Evolutionary conservation across 2,329 filamentous ascomycete genomes (phyloP).

Genomic region (Ophiostoma triangulosporum): DNA sequence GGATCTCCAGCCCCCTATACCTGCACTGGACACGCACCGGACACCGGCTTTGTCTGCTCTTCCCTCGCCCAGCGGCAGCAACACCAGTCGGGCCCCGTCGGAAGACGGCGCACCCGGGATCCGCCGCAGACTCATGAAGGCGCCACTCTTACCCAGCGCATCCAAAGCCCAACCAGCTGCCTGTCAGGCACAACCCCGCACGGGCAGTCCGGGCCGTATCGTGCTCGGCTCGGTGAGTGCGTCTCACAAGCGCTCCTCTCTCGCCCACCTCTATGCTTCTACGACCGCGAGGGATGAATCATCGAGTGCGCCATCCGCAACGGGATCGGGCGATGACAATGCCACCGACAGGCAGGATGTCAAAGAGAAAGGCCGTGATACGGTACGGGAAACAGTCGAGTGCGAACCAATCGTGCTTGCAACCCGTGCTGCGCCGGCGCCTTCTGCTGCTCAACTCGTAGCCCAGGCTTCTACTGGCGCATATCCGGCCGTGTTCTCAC

Average conservation of each 20-base stretch:
- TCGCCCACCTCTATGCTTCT: neutral
- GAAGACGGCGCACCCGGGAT: neutral
- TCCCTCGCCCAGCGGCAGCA: neutral
- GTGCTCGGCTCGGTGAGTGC: too few relatives aligned
- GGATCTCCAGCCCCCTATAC: too few relatives aligned
- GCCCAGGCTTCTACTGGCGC: neutral
- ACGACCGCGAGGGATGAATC: neutral
- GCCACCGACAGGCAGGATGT: neutral
- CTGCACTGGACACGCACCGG: too few relatives aligned
- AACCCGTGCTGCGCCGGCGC: too few relatives aligned
- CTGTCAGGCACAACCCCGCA: neutral
- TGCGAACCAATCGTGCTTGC: too few relatives aligned
- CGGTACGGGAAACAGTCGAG: neutral
- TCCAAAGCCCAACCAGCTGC: neutral
- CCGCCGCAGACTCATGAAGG: neutral
- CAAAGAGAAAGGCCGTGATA: neutral
- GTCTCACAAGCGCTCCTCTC: neutral
- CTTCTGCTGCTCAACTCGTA: too few relatives aligned
- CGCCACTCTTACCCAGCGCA: neutral
- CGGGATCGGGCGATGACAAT: neutral
- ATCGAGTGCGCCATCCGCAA: neutral
- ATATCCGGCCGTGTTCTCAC: neutral
- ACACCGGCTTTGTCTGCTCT: neutral
- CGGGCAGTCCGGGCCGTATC: neutral
- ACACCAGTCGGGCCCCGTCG: neutral